Conservation (phyloP, 2,329 filamentous ascomycete genomes). For the Cytospora chrysosperma region DNA sequence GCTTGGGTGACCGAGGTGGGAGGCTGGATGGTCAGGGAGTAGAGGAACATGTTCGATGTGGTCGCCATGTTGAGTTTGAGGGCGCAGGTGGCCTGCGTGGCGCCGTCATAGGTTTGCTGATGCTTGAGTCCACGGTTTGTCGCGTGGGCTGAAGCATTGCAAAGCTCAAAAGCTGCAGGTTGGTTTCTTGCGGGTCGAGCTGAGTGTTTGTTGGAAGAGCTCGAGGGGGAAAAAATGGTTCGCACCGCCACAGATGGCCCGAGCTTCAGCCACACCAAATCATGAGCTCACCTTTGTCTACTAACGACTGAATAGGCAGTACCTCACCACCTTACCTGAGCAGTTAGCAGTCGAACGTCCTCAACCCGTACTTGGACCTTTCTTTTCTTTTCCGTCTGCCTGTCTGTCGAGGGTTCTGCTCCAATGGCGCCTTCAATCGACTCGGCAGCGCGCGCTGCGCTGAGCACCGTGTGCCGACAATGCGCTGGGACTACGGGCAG, state of each 20-base stretch:
- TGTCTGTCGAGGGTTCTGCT: not conserved
- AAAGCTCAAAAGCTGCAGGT: conserved; percentile 16
- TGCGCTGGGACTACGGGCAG: conserved; percentile 18
- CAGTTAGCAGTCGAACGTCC: too few relatives aligned
- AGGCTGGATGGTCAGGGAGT: conserved; percentile 92
- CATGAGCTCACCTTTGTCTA: conserved; percentile 14
- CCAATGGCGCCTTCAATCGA: conserved; percentile 23
- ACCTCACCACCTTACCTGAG: not conserved
- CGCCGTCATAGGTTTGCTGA: conserved; percentile 28
- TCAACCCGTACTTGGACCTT: not conserved
- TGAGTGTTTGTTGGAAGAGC: too few relatives aligned
- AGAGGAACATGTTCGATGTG: conserved; percentile 98
- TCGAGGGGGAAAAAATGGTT: conserved; percentile 13
- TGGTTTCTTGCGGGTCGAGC: conserved; percentile 7
- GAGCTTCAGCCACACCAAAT: conserved; percentile 19
- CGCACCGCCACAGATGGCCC: not conserved
- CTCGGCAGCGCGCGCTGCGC: conserved; percentile 21
- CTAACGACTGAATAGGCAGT: not conserved
- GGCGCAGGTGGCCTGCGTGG: conserved; percentile 53
- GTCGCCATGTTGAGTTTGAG: conserved; percentile 74
- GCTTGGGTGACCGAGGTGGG: conserved; percentile 88
- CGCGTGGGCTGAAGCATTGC: conserved; percentile 9
- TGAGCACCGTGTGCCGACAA: conserved; percentile 25
- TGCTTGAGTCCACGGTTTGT: conserved; percentile 3
- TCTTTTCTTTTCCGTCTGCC: too few relatives aligned